phyloP scores from a whole-genome alignment of 2,329 filamentous ascomycete genomes.

The Stachybotrys elegans region DNA sequence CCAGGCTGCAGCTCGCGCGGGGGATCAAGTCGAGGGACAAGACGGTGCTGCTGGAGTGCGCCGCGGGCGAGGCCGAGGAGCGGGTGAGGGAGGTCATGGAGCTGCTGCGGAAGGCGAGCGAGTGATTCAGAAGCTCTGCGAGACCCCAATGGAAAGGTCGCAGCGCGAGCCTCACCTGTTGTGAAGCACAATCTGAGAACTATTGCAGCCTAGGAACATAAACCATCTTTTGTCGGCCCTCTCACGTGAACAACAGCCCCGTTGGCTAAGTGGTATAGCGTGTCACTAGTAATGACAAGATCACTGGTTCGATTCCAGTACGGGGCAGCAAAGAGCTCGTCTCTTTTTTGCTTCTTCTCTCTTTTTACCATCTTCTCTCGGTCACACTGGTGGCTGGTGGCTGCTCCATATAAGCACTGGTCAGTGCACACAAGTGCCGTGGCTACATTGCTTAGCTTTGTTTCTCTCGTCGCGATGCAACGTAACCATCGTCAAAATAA shows the following conservation, averaged over 20 bases:
- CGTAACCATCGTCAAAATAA: too few relatives aligned
- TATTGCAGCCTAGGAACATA: background rate
- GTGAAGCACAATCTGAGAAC: background rate
- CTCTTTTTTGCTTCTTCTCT: conserved; percentile 1
- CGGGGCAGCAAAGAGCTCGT: conserved; percentile 13
- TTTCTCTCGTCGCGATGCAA: too few relatives aligned
- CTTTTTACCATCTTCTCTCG: conserved; percentile 5
- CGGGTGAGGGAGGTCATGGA: conserved; percentile 21
- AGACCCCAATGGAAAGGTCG: too few relatives aligned
- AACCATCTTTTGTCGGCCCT: background rate
- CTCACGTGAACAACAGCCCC: conserved; percentile 13
- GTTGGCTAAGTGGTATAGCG: conserved; percentile 31
- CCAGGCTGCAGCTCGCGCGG: conserved; percentile 55
- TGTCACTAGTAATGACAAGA: conserved; percentile 32
- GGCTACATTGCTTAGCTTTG: too few relatives aligned
- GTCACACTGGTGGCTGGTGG: background rate
- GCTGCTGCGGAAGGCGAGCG: conserved; percentile 19
- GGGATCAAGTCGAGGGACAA: conserved; percentile 63
- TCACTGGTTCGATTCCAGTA: conserved; percentile 30
- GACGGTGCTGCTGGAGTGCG: conserved; percentile 40
- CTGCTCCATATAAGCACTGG: background rate
- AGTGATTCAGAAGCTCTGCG: conserved; percentile 5
- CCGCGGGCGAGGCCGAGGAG: conserved; percentile 23
- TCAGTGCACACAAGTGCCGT: too few relatives aligned
- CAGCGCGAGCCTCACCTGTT: too few relatives aligned